A percentile compares a stretch with the other conserved stretches of the same genome.
Evolutionary conservation across 495 filamentous ascomycete genomes (phyloP).

Genomic region (Aspergillus panamensis): DNA sequence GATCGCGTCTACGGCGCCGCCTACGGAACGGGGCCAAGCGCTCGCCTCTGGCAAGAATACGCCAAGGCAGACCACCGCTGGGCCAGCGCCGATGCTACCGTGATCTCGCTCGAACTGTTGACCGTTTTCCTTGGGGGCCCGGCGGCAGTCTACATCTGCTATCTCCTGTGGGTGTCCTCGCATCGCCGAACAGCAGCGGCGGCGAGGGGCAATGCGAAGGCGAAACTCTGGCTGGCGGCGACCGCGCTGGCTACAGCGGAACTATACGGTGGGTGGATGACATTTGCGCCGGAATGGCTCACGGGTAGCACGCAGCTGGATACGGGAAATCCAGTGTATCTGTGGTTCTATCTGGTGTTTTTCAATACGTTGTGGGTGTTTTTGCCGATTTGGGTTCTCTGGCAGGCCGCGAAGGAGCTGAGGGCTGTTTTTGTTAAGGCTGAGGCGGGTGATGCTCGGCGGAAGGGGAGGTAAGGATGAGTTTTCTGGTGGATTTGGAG

Average conservation of each 20-base stretch:
- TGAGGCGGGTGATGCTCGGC: not conserved
- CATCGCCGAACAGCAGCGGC: constrained; percentile 19
- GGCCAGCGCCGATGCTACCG: constrained; percentile 71
- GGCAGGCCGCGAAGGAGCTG: constrained; percentile 60
- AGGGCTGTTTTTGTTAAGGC: constrained; percentile 48
- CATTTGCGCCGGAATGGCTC: constrained; percentile 93
- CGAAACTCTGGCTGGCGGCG: constrained; percentile 64
- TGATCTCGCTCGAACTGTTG: constrained; percentile 79
- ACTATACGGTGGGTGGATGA: constrained; percentile 96
- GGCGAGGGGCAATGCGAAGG: constrained; percentile 40
- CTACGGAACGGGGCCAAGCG: constrained; percentile 62
- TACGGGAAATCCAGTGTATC: constrained; percentile 77
- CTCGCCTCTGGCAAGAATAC: constrained; percentile 87
- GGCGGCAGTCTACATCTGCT: constrained; percentile 66
- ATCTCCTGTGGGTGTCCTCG: constrained; percentile 48
- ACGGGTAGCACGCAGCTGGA: constrained; percentile 72
- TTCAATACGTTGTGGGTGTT: constrained; percentile 91
- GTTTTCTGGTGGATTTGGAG: not conserved
- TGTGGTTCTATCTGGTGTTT: constrained; percentile 84
- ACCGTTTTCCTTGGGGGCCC: constrained; percentile 79
- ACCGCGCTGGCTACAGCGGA: constrained; percentile 84
- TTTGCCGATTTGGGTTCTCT: constrained; percentile 73
- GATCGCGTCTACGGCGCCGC: constrained; percentile 68
- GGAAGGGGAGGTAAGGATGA: not conserved
- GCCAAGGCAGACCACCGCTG: constrained; percentile 82